Evolutionary conservation across 108 stramenopile genomes (phyloP).

Genomic region (Nitzschia sp.): DNA sequence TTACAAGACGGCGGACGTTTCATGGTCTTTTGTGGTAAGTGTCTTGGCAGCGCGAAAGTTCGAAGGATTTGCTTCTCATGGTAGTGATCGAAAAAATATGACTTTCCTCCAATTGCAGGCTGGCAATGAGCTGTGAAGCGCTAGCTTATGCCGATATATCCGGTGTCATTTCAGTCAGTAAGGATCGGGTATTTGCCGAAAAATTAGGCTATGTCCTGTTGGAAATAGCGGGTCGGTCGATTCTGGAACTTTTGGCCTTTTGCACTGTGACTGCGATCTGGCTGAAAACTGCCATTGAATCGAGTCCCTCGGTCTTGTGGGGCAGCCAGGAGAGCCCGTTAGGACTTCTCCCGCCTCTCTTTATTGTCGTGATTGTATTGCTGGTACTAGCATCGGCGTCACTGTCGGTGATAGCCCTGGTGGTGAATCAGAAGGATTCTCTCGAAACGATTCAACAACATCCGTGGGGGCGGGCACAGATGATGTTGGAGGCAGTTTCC

Average conservation of each 20-base stretch:
- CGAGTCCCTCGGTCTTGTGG: slow-evolving; percentile 17
- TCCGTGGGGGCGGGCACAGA: slow-evolving; percentile 7
- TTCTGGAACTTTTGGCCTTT: slow-evolving; percentile 30
- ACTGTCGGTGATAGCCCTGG: slow-evolving; percentile 14
- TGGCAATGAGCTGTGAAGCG: slow-evolving; percentile 16
- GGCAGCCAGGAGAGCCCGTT: not conserved
- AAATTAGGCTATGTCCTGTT: slow-evolving; percentile 33
- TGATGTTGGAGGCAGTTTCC: slow-evolving; percentile 21
- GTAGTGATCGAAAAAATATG: too few species aligned
- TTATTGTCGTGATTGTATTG: slow-evolving; percentile 9
- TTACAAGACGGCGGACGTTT: slow-evolving; percentile 32
- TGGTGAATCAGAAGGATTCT: not conserved
- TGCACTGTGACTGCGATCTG: slow-evolving; percentile 31
- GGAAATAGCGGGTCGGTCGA: slow-evolving; percentile 23
- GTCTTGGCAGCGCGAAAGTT: not conserved
- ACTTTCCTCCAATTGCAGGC: not conserved
- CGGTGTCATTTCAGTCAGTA: slow-evolving; percentile 16
- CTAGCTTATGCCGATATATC: slow-evolving; percentile 26
- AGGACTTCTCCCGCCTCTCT: slow-evolving; percentile 14
- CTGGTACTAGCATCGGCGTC: slow-evolving; percentile 24
- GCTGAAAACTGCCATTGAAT: slow-evolving; percentile 32
- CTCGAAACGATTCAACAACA: slow-evolving; percentile 6
- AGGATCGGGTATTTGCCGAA: slow-evolving; percentile 24
- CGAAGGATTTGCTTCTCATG: too few species aligned
- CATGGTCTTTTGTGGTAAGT: slow-evolving; percentile 28